Evolutionary conservation across 139 green algal species (phyloP), one percentile per base, ranked within the genome.

Genomic region (Chlorella vulgaris): DNA sequence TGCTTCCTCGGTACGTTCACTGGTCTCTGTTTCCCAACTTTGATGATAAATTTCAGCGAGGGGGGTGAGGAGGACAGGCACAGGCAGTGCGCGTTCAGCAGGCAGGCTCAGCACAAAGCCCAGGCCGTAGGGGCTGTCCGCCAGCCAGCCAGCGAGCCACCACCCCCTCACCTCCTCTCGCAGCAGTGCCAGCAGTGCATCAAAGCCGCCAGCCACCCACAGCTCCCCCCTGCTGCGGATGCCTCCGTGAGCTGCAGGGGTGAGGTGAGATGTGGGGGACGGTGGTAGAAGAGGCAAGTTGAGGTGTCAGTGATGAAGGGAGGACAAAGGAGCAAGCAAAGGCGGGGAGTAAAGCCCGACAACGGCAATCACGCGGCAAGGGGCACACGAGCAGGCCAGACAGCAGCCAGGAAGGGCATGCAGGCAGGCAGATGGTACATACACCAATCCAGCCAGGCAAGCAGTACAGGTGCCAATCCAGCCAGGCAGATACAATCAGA

Each of bases 151-250:
- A n/a, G n/a, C n/a, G n/a, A n/a, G n/a, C n/a, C n/a, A n/a, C n/a
- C n/a, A n/a, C n/a, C n/a, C n/a, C n/a, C 68, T 2, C 29, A 62
- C 88, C 86, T 85, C 70, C 61, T 91, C 84, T 28, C 81, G 80
- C 31, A 96, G 92, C 47, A 96, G 88, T 15, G 83, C 55, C 76
- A 96, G 83, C 79, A 96, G 91, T 2, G 93, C 78, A 38, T 93
- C 91, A 39, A 95, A 69, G n/a, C 88, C 92, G 38, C 88, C 78
- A 43, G 80, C 67, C 10, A 74, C 84, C 89, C 89, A 93, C 73
- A 96, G 84, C 81, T 89, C 88, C 26, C 77, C 81, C 0, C 91
- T 83, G 5, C 86, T 91, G 77, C 81, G 84, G 24, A 83, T 65
- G 36, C 82, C 91, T 53, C 84, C 90, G 31, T 86, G 86, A 18